phyloP scores from a whole-genome alignment of 1,284 basidiomycete species.

The Inonotus obliquus region DNA sequence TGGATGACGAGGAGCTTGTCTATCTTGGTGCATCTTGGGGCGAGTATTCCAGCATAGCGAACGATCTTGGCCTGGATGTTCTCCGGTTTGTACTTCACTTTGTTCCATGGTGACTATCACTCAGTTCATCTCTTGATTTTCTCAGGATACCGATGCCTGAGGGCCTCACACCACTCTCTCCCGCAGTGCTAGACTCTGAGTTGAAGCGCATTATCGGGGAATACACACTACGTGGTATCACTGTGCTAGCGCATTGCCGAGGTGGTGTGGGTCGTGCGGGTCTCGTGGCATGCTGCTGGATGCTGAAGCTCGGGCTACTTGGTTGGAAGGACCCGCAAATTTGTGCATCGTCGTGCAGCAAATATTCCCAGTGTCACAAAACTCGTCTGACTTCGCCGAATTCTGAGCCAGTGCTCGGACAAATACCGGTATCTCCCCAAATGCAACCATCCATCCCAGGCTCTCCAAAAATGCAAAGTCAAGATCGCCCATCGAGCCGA shows the following conservation, averaged over 20 bases:
- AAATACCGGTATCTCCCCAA: background rate
- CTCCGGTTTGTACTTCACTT: conserved; percentile 41
- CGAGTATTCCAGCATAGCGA: conserved; percentile 66
- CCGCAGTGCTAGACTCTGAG: conserved; percentile 61
- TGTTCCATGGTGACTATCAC: background rate
- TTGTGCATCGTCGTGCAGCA: conserved; percentile 6
- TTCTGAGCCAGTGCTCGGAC: background rate
- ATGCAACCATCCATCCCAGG: background rate
- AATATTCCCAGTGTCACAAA: background rate
- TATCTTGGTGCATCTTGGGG: conserved; percentile 83
- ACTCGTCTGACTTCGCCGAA: background rate
- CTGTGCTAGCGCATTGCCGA: conserved; percentile 87
- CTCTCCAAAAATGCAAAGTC: background rate
- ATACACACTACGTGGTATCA: conserved; percentile 74
- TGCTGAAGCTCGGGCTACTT: conserved; percentile 86
- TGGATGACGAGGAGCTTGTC: conserved; percentile 83
- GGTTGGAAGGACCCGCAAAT: conserved; percentile 49
- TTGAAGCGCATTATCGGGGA: conserved; percentile 65
- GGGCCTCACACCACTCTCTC: conserved; percentile 76
- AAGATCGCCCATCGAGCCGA: background rate
- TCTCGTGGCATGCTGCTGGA: conserved; percentile 90
- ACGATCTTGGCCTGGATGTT: conserved; percentile 69
- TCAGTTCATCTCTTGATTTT: conserved; percentile 3
- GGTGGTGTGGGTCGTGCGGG: conserved; percentile 95
- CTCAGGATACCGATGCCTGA: conserved; percentile 84